Evolutionary conservation across 2,329 filamentous ascomycete species (phyloP).

Genomic region (Meredithiella fracta): DNA sequence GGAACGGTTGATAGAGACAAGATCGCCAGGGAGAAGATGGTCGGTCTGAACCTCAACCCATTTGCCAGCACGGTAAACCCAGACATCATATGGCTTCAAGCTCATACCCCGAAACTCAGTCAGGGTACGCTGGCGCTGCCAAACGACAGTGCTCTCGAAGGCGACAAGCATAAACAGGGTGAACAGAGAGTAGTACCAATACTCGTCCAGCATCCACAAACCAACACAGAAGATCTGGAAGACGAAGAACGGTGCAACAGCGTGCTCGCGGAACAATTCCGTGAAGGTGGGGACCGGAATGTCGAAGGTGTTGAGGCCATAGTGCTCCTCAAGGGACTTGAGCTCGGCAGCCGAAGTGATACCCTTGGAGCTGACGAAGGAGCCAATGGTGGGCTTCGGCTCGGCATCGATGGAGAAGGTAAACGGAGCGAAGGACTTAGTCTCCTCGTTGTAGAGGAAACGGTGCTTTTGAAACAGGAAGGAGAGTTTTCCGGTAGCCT

Average conservation of each 20-base stretch:
- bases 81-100: conserved; percentile 95
- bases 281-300: conserved; percentile 92
- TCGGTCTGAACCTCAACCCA: conserved; percentile 86
- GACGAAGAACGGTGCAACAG: conserved; percentile 96
- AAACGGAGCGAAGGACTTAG: conserved; percentile 63
- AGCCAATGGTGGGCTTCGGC: conserved; percentile 60
- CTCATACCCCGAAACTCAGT: conserved; percentile 98
- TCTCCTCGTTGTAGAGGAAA: conserved; percentile 65
- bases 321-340: conserved; percentile 70
- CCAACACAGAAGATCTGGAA: conserved; percentile 99
- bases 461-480: conserved; percentile 98
- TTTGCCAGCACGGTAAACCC: conserved; percentile 71
- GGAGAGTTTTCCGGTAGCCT: conserved; percentile 60
- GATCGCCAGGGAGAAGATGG: conserved; percentile 78
- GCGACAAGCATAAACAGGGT: conserved; percentile 96
- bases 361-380: conserved; percentile 68
- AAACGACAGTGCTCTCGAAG: conserved; percentile 97
- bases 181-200: conserved; percentile 99
- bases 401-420: conserved; percentile 70
- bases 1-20: conserved; percentile 80
- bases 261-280: conserved; percentile 95
- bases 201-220: conserved; percentile 96
- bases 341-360: conserved; percentile 60
- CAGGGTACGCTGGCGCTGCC: conserved; percentile 91
- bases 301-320: conserved; percentile 91